phyloP scores from a whole-genome alignment of 2,329 filamentous ascomycete species.

The Diaporthe destruens region DNA sequence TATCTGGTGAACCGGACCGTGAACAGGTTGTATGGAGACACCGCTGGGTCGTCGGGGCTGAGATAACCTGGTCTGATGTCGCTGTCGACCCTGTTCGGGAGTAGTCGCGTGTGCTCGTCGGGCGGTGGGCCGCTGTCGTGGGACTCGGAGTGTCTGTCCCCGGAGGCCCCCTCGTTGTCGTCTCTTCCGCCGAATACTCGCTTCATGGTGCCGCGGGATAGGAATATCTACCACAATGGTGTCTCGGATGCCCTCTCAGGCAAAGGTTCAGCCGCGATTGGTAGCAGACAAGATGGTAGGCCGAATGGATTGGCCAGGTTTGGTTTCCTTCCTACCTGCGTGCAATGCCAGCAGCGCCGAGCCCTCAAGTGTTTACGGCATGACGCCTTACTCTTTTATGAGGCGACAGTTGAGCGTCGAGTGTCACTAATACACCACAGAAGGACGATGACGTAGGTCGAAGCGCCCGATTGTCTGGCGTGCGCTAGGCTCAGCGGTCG shows the following conservation, averaged over 20 bases:
- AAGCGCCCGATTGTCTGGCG: constrained; percentile 1
- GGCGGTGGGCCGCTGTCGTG: constrained; percentile 47
- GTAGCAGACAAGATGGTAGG: neutral
- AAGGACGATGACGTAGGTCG: constrained; percentile 11
- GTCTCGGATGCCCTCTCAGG: constrained; percentile 1
- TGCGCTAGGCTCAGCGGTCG: constrained; percentile 8
- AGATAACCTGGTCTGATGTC: constrained; percentile 63
- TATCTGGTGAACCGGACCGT: constrained; percentile 85
- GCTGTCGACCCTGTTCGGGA: constrained; percentile 75
- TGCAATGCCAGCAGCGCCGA: neutral
- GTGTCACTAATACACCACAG: constrained; percentile 1
- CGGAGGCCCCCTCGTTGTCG: constrained; percentile 46
- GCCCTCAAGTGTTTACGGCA: neutral
- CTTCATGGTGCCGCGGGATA: constrained; percentile 34
- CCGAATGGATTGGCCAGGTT: neutral
- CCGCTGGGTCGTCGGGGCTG: constrained; percentile 84
- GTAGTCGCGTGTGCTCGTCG: constrained; percentile 73
- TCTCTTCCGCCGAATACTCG: constrained; percentile 39
- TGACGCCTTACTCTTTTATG: constrained; percentile 20
- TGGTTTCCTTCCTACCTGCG: neutral
- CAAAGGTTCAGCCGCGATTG: too few relatives aligned
- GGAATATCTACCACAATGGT: neutral
- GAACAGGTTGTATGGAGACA: constrained; percentile 96
- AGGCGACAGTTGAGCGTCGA: neutral
- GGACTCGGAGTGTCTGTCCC: constrained; percentile 44